Percentiles rank a stretch among this genome's conserved stretches.
Evolutionary conservation across 257 asterid species (phyloP).

Genomic region (Eucommia ulmoides): DNA sequence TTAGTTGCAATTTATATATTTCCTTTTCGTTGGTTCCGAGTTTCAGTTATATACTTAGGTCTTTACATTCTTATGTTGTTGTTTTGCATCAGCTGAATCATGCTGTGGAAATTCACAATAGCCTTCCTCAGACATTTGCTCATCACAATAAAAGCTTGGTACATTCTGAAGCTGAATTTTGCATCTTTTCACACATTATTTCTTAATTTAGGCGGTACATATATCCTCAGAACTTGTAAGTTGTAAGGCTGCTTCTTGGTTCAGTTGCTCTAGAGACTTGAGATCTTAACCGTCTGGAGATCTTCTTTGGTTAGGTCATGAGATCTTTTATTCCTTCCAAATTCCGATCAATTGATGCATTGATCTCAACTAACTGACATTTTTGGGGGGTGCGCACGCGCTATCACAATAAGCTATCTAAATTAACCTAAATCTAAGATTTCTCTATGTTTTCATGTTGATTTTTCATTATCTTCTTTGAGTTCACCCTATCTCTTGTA

Average conservation of each 20-base stretch:
- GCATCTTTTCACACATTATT: background rate
- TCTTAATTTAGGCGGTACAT: background rate
- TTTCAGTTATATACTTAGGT: background rate
- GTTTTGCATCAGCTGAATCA: constrained; percentile 44
- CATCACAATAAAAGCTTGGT: constrained; percentile 28
- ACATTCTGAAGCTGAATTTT: background rate
- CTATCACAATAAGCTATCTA: too few species aligned
- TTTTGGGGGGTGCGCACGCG: too few species aligned
- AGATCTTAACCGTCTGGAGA: background rate
- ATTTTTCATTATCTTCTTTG: too few species aligned
- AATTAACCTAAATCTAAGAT: too few species aligned
- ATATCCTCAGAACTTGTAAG: background rate
- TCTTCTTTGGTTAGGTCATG: background rate
- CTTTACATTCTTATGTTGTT: constrained; percentile 3
- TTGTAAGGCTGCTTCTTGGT: background rate
- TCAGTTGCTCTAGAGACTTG: background rate
- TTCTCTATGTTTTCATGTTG: too few species aligned
- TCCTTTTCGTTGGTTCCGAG: background rate
- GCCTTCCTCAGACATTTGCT: constrained; percentile 27
- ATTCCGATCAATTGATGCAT: background rate
- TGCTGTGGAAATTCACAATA: constrained; percentile 41
- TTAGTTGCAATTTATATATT: background rate
- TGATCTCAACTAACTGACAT: background rate
- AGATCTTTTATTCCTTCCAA: background rate
- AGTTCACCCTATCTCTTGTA: too few species aligned